Conservation (phyloP, 345 rosid species). For the Sisymbrium irio region DNA sequence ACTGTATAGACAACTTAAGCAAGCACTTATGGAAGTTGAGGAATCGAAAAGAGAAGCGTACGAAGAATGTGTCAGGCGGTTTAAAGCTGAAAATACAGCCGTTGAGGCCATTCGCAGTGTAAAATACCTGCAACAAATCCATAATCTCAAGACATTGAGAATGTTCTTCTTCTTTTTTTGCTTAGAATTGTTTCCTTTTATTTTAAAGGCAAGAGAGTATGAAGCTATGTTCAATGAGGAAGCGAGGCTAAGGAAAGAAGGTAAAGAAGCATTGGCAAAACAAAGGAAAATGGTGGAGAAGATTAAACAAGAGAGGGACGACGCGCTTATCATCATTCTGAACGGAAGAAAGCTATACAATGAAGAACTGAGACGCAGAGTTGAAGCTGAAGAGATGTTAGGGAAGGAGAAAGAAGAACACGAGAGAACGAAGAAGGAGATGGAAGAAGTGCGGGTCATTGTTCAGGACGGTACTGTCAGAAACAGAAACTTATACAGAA, state of each 20-base stretch:
- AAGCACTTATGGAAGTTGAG: constrained; percentile 42
- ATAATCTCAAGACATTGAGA: background rate
- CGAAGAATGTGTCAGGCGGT: constrained; percentile 46
- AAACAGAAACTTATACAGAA: constrained; percentile 4
- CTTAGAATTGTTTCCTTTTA: background rate
- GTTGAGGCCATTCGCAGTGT: constrained; percentile 44
- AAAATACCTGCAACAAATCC: constrained; percentile 17
- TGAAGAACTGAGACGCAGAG: constrained; percentile 40
- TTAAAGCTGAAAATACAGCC: constrained; percentile 44
- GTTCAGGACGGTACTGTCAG: constrained; percentile 29
- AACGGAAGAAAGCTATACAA: constrained; percentile 36
- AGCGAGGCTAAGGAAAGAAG: constrained; percentile 35
- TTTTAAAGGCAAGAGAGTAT: constrained; percentile 39
- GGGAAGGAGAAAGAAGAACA: constrained; percentile 38
- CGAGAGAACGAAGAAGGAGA: constrained; percentile 34
- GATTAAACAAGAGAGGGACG: constrained; percentile 39
- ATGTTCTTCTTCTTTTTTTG: background rate
- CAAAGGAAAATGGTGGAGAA: constrained; percentile 37
- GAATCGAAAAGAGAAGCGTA: constrained; percentile 43
- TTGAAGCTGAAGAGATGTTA: constrained; percentile 36
- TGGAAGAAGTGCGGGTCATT: constrained; percentile 40
- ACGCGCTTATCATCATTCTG: constrained; percentile 37
- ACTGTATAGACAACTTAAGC: constrained; percentile 40
- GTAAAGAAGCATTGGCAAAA: constrained; percentile 29
- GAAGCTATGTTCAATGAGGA: constrained; percentile 41